phyloP scores from a whole-genome alignment of 805 yeast species.

The Maudiozyma serrabonitensis region DNA sequence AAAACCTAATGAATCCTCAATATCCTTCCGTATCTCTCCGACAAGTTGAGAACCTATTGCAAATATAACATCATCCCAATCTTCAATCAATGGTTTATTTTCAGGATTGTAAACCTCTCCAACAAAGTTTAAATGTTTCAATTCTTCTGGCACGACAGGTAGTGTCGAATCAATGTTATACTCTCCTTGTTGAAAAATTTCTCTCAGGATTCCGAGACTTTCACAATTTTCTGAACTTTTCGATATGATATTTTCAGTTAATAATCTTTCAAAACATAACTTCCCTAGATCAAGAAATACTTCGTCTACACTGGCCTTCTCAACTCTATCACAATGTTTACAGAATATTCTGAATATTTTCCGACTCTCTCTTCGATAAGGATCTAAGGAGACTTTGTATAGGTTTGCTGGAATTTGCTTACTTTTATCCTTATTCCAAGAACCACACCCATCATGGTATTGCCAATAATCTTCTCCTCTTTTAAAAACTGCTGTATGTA shows the following conservation, averaged over 20 bases:
- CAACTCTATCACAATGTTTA: constrained; percentile 55
- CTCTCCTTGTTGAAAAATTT: constrained; percentile 15
- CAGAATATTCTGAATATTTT: constrained; percentile 62
- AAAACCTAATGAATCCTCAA: constrained; percentile 53
- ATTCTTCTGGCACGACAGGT: constrained; percentile 18
- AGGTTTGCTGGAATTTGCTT: constrained; percentile 49
- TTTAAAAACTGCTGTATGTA: constrained; percentile 90
- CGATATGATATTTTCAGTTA: constrained; percentile 9
- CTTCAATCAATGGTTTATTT: constrained; percentile 23
- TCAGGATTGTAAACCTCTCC: constrained; percentile 15
- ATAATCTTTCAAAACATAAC: constrained; percentile 38
- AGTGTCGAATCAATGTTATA: constrained; percentile 17
- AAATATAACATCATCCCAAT: constrained; percentile 78
- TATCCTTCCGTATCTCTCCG: constrained; percentile 40
- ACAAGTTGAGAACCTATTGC: constrained; percentile 58
- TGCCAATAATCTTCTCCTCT: constrained; percentile 82
- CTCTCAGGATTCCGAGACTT: constrained; percentile 8
- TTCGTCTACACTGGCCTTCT: constrained; percentile 95
- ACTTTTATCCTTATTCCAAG: constrained; percentile 31
- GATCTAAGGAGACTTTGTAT: constrained; percentile 84
- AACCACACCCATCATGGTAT: constrained; percentile 39
- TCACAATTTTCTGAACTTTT: not conserved
- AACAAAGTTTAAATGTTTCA: constrained; percentile 13
- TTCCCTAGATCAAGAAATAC: constrained; percentile 79
- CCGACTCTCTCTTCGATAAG: constrained; percentile 79